A percentile compares a stretch with the other conserved stretches of the same genome.
Evolutionary conservation across 2,329 filamentous ascomycete genomes (phyloP).

Genomic region (Aspergillus sp.): DNA sequence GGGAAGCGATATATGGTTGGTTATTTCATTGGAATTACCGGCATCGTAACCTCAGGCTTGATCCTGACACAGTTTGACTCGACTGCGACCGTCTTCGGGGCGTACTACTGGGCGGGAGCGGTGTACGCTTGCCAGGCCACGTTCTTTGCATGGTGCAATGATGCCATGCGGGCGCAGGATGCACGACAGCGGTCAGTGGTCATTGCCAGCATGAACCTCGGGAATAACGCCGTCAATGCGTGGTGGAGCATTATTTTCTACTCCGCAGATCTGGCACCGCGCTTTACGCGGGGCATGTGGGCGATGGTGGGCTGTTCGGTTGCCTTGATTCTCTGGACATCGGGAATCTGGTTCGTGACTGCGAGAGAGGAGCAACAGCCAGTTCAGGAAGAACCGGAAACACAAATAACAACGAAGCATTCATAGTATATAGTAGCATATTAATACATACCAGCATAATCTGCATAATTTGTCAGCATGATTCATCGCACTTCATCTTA

Average conservation of each 20-base stretch:
- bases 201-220: slow-evolving; percentile 65
- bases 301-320: slow-evolving; percentile 17
- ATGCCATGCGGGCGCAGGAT: slow-evolving; percentile 59
- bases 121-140: slow-evolving; percentile 68
- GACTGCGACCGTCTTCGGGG: slow-evolving; percentile 53
- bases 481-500: neutral
- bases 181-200: slow-evolving; percentile 59
- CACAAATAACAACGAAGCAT: neutral
- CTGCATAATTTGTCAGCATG: neutral
- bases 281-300: slow-evolving; percentile 50
- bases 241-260: slow-evolving; percentile 72
- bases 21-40: slow-evolving; percentile 61
- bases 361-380: slow-evolving; percentile 5
- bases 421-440: neutral
- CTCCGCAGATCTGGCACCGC: slow-evolving; percentile 58
- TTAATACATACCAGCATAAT: neutral
- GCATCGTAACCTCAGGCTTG: slow-evolving; percentile 55
- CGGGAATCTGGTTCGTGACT: slow-evolving; percentile 11
- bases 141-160: slow-evolving; percentile 71
- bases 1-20: slow-evolving; percentile 60
- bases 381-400: neutral
- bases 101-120: slow-evolving; percentile 63
- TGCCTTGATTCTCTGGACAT: slow-evolving; percentile 11
- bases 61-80: slow-evolving; percentile 50
- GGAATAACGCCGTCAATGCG: slow-evolving; percentile 61